phyloP scores from a whole-genome alignment of 805 yeast species.

The Candida qinlingensis region DNA sequence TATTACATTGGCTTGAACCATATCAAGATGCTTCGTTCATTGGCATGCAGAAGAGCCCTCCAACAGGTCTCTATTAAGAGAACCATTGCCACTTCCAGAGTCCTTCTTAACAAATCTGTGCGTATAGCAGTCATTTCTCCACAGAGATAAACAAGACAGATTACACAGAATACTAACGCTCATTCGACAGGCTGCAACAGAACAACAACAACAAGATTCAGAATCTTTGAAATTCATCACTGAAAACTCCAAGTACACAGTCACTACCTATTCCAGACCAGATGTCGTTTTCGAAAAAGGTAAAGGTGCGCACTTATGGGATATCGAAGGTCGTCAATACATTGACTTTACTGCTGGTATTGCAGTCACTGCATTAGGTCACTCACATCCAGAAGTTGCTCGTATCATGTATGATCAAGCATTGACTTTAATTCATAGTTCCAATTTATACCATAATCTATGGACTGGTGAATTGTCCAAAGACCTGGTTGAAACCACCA shows the following conservation, averaged over 20 bases:
- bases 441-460: slow-evolving; percentile 79
- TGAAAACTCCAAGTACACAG: slow-evolving; percentile 39
- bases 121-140: too few relatives aligned
- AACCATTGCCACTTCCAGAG: slow-evolving; percentile 6
- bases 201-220: slow-evolving; percentile 11
- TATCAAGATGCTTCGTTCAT: slow-evolving; percentile 6
- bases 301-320: slow-evolving; percentile 74
- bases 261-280: slow-evolving; percentile 79
- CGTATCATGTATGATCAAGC: slow-evolving; percentile 71
- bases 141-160: too few relatives aligned
- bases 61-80: slow-evolving; percentile 3
- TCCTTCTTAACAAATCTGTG: background rate
- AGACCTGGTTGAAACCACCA: slow-evolving; percentile 64
- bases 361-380: slow-evolving; percentile 95
- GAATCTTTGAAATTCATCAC: slow-evolving; percentile 35
- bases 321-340: slow-evolving; percentile 69
- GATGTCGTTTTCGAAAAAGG: slow-evolving; percentile 74
- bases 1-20: background rate
- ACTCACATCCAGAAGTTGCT: slow-evolving; percentile 70
- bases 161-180: too few relatives aligned
- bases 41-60: background rate
- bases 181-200: background rate
- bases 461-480: slow-evolving; percentile 79
- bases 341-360: slow-evolving; percentile 94
- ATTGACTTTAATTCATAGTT: slow-evolving; percentile 67